Conservation (phyloP, 2,329 filamentous ascomycete genomes). For the Neurospora crassa region DNA sequence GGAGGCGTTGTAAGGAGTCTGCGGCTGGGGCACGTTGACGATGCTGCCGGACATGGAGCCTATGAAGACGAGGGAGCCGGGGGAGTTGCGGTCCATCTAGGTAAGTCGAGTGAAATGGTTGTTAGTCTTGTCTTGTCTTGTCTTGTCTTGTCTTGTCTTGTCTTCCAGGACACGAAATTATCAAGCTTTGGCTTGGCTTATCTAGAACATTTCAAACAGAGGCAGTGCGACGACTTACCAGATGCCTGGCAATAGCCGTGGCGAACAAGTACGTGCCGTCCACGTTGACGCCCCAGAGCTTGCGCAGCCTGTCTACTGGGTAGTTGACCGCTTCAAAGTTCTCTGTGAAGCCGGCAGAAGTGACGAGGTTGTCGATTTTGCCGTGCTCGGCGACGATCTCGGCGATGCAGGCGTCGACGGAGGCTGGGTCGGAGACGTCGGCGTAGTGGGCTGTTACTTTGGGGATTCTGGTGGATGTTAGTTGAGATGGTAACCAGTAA, state of each 20-base stretch:
- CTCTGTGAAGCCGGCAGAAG: slow-evolving; percentile 93
- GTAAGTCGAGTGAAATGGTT: too few relatives aligned
- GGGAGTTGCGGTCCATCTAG: slow-evolving; percentile 61
- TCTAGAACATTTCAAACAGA: too few relatives aligned
- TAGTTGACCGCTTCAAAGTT: slow-evolving; percentile 91
- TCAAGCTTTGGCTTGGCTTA: too few relatives aligned
- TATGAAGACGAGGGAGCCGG: slow-evolving; percentile 86
- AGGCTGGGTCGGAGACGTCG: slow-evolving; percentile 73
- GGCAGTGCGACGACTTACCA: slow-evolving; percentile 25
- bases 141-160: too few relatives aligned
- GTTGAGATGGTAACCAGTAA: background rate
- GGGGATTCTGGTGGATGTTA: slow-evolving; percentile 44
- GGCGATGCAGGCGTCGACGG: slow-evolving; percentile 63
- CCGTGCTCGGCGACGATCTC: slow-evolving; percentile 64
- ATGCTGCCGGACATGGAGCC: slow-evolving; percentile 91
- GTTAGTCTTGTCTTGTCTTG: too few relatives aligned
- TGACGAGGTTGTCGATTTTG: slow-evolving; percentile 85
- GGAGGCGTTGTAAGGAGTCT: slow-evolving; percentile 86
- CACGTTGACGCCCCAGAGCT: slow-evolving; percentile 91
- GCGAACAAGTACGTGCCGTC: slow-evolving; percentile 87
- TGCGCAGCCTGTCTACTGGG: slow-evolving; percentile 81
- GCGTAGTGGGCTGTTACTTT: slow-evolving; percentile 84
- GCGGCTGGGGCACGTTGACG: slow-evolving; percentile 91
- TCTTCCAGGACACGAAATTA: too few relatives aligned
- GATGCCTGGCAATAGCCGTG: slow-evolving; percentile 71